A percentile compares a stretch with the other conserved stretches of the same genome.
Conservation (phyloP, 495 filamentous ascomycete species). For the Neurospora sp. region DNA sequence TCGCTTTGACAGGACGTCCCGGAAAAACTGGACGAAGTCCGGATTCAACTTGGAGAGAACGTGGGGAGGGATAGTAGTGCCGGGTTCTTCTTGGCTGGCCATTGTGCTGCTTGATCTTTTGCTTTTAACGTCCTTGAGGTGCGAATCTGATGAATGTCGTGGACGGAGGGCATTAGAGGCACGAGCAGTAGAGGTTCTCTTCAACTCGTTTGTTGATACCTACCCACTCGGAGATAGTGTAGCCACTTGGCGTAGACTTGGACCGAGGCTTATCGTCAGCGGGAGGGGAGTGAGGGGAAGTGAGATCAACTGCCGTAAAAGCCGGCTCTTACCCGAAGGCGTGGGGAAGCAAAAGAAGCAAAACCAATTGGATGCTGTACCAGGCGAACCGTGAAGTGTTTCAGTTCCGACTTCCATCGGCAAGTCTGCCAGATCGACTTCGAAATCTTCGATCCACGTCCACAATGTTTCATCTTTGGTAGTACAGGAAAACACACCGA, state of each 20-base stretch:
- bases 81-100: neutral
- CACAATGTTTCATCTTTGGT: neutral
- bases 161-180: neutral
- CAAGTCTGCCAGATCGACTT: neutral
- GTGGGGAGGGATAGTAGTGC: neutral
- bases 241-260: neutral
- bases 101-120: neutral
- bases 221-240: neutral
- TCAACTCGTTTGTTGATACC: neutral
- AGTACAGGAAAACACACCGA: neutral
- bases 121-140: neutral
- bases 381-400: neutral
- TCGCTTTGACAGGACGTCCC: slow-evolving; percentile 8
- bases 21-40: slow-evolving; percentile 14
- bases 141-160: neutral
- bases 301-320: neutral
- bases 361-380: neutral
- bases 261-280: neutral
- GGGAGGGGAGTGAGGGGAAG: neutral
- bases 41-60: slow-evolving; percentile 18
- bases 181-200: neutral
- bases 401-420: neutral
- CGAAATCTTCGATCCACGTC: neutral
- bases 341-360: neutral
- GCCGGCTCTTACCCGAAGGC: neutral